Base-by-base conservation (phyloP, 805 yeast genomes). In the Saccharomycopsis sp. region DNA sequence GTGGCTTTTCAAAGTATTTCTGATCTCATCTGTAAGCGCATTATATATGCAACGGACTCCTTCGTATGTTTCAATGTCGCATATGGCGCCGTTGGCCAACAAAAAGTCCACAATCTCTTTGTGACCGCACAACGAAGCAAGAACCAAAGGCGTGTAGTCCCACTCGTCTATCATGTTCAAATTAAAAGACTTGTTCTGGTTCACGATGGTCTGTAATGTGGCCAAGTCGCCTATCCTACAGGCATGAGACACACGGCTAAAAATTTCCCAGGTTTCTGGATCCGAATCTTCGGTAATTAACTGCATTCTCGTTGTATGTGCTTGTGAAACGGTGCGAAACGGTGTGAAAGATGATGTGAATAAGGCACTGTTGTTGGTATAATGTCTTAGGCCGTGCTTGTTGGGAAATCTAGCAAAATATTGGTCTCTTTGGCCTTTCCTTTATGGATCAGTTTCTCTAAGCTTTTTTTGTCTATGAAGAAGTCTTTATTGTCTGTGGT, bases 11-110 rank as follows among this genome's bases (percentile, higher is more conserved):
- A 88, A 69, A 20, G 85, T 67, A 47, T 79, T 77, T 51, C 91
- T 70, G 24, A 88, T 88, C 2, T 73, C 68, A 65, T 86, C 90
- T 16, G 79, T 88, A 57, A 88, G 70, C 0, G 95, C 94, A 1
- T 91, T 94, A 65, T 88, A 87, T 1, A 87, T 75, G 63, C 92
- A 87, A 50, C 87, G 75, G 12, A 85, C 89, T 1, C 95, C 94
- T 67, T 87, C 88, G 65, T 83, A 83, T n/a, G 91, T 84, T 66
- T 87, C 92, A 65, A 89, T 76, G 68, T 86, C 91, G 68, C 92
- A 87, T 5, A 82, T 75, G 0, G 94, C 90, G 5, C 96, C 96
- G 51, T 82, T 71, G 51, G 79, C 75, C 8, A 88, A 71, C 21
- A 88, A 70, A 53, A 83, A 68, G 55, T 72, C 74, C n/a, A 88